These are phyloP conservation scores for Eucalyptus sp. DNA, from an alignment of 345 rosid genomes.

Conservation along the genomic window DNA sequence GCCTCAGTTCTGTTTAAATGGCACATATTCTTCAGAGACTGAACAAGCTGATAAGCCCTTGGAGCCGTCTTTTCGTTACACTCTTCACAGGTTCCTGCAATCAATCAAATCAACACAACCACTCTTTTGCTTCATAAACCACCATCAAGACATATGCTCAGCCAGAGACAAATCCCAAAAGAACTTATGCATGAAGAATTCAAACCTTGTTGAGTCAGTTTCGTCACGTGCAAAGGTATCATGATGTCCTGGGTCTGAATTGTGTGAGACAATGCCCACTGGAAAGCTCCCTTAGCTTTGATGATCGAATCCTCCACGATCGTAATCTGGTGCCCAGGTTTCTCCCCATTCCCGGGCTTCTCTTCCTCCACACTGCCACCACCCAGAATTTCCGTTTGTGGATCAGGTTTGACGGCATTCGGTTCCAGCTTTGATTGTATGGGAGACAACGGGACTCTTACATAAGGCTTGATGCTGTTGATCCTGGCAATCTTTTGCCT, in stretches of 20 bases:
- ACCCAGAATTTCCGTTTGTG: not conserved
- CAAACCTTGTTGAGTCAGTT: constrained; percentile 41
- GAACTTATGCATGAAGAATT: not conserved
- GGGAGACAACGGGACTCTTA: constrained; percentile 43
- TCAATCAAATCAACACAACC: not conserved
- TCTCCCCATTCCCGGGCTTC: not conserved
- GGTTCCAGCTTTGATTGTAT: constrained; percentile 20
- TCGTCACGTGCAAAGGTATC: constrained; percentile 54
- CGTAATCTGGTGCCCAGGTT: constrained; percentile 29
- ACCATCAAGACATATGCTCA: not conserved
- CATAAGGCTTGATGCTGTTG: constrained; percentile 68
- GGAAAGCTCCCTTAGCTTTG: constrained; percentile 71
- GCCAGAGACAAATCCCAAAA: not conserved
- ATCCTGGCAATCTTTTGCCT: constrained; percentile 41
- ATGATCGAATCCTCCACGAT: constrained; percentile 63
- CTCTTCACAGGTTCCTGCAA: constrained; percentile 19
- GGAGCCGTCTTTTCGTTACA: constrained; percentile 28
- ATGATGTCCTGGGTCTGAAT: constrained; percentile 62
- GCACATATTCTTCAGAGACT: constrained; percentile 48
- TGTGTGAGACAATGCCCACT: constrained; percentile 83
- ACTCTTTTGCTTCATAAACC: not conserved
- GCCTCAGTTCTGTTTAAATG: constrained; percentile 78
- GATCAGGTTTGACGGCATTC: not conserved
- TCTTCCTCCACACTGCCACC: not conserved
- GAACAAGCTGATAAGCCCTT: constrained; percentile 34